phyloP scores from a whole-genome alignment of 176 grass and related monocot species.

The Olyra latifolia region DNA sequence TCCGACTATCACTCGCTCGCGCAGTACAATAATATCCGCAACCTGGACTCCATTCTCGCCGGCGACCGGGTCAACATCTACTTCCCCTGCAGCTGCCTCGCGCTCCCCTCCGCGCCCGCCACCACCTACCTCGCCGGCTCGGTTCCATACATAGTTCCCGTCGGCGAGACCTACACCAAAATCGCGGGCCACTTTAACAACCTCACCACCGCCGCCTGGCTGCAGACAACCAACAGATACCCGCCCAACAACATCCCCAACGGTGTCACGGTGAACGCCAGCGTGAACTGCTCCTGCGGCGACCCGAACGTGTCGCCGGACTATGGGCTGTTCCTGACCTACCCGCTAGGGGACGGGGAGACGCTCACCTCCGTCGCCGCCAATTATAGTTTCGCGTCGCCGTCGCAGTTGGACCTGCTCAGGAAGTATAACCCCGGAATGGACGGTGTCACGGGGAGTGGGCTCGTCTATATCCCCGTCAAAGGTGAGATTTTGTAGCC shows the following conservation, averaged over 20 bases:
- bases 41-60: slow-evolving; percentile 4
- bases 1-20: background rate
- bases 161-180: slow-evolving; percentile 6
- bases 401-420: slow-evolving; percentile 36
- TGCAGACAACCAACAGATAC: slow-evolving; percentile 48
- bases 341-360: slow-evolving; percentile 50
- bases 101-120: background rate
- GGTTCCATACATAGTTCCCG: background rate
- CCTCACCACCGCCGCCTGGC: slow-evolving; percentile 60
- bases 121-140: slow-evolving; percentile 34
- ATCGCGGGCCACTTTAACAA: slow-evolving; percentile 34
- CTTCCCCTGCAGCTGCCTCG: slow-evolving; percentile 29
- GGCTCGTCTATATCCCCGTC: slow-evolving; percentile 63
- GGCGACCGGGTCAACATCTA: background rate
- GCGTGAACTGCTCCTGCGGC: slow-evolving; percentile 84
- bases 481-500: slow-evolving; percentile 36
- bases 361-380: slow-evolving; percentile 47
- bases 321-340: slow-evolving; percentile 77
- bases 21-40: slow-evolving; percentile 33
- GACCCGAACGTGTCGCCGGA: slow-evolving; percentile 27
- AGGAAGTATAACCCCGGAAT: slow-evolving; percentile 61
- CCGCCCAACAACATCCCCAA: slow-evolving; percentile 39
- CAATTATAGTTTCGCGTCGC: slow-evolving; percentile 19
- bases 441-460: slow-evolving; percentile 24
- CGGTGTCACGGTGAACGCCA: slow-evolving; percentile 37